phyloP scores from a whole-genome alignment of 768 basidiomycete species.

The Trametes punicea region DNA sequence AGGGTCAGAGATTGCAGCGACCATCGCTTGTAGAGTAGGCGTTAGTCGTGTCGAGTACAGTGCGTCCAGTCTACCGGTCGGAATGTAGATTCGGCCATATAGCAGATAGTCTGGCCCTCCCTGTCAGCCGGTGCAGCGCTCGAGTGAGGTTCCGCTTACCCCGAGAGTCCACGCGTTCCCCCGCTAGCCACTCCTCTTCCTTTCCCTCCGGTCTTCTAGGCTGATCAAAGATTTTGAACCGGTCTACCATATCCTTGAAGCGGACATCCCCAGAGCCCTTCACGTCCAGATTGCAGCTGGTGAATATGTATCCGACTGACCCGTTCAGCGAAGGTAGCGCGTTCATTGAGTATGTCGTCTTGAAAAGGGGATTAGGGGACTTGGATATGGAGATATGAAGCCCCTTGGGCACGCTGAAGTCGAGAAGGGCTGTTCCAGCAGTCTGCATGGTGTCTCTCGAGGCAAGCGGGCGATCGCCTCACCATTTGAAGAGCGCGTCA shows the following conservation, averaged over 20 bases:
- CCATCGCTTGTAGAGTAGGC: constrained; percentile 73
- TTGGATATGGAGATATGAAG: constrained; percentile 81
- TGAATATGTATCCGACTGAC: constrained; percentile 90
- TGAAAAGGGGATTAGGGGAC: constrained; percentile 84
- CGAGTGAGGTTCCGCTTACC: constrained; percentile 47
- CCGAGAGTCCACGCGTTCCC: constrained; percentile 69
- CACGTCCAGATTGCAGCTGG: constrained; percentile 77
- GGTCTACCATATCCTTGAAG: constrained; percentile 88
- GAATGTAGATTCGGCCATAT: constrained; percentile 89
- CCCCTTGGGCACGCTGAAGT: constrained; percentile 84
- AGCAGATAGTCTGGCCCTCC: constrained; percentile 75
- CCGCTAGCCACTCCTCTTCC: constrained; percentile 79
- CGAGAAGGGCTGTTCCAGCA: constrained; percentile 67
- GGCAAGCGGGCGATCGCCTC: not conserved
- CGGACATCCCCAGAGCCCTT: constrained; percentile 65
- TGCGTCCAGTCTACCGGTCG: constrained; percentile 84
- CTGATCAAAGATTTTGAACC: constrained; percentile 79
- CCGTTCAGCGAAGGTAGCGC: constrained; percentile 92
- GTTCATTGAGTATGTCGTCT: constrained; percentile 88
- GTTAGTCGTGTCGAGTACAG: constrained; percentile 81
- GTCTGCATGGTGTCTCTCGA: constrained; percentile 2
- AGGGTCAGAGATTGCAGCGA: constrained; percentile 85
- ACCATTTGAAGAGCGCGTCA: constrained; percentile 91
- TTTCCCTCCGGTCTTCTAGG: constrained; percentile 76
- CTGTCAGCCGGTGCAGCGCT: constrained; percentile 19